Evolutionary conservation across 2,329 filamentous ascomycete species (phyloP), one percentile per base, ranked within the genome.

Genomic region (Colletotrichum australisinense): DNA sequence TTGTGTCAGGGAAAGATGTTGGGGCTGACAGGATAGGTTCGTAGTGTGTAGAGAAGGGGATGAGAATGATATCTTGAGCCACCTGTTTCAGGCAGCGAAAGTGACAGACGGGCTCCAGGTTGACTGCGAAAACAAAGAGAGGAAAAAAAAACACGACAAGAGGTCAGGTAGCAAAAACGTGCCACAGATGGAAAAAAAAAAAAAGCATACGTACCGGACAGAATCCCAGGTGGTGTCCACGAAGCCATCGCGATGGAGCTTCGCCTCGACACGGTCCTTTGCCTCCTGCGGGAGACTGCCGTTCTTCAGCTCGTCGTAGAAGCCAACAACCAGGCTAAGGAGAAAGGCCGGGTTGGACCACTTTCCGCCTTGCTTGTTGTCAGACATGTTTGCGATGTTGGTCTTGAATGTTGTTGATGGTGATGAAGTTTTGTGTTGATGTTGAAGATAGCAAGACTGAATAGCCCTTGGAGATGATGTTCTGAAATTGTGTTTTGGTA

Each of bases 141-240:
- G 11, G 0, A 52, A 49, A 26, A 59, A 63, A 14, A 60, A 62
- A n/a, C 30, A n/a, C 5, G 42, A 24, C 6, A 12, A 59, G 46
- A 65, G 24, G n/a, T 35, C 26, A 49, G 19, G 32, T 11, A 12
- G 28, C 22, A 14, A 52, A 38, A 56, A 19, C 14, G 8, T 4
- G 52, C 42, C n/a, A 65, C 38, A 38, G 52, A 64, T 62, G 28
- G 22, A 12, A 22, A 46, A 24, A 2, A 6, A 79, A n/a, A 65
- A 42, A 66, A 53, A 55, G 28, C 1, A 5, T 9, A 79, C 84
- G 56, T 81, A 87, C 86, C 86, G 84, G 63, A 87, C 80, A 1
- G 79, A 84, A 35, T 87, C 83, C 84, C 85, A 87, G 4, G 82
- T 83, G n/a, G 84, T 28, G 28, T 72, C 82, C 6, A 74, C 72